phyloP scores from a whole-genome alignment of 257 asterid genomes.

The Capsicum chinense region DNA sequence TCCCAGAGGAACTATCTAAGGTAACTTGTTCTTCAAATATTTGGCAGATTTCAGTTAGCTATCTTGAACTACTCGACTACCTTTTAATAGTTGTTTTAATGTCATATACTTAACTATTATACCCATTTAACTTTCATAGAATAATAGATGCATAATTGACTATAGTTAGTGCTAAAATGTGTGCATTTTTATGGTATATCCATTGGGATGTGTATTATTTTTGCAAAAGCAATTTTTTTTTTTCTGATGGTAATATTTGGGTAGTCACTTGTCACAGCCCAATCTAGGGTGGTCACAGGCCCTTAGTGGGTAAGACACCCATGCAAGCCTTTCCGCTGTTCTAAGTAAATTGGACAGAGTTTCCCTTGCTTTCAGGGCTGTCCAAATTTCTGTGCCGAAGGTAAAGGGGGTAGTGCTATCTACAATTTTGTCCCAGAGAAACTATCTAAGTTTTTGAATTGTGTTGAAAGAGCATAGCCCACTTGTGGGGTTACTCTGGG shows the following conservation, averaged over 20 bases:
- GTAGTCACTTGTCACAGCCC: not conserved
- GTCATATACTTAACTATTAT: not conserved
- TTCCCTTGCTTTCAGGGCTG: not conserved
- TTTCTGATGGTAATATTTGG: not conserved
- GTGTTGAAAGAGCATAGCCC: not conserved
- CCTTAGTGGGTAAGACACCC: not conserved
- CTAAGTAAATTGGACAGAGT: not conserved
- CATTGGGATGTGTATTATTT: not conserved
- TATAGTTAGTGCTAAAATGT: not conserved
- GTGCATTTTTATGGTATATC: not conserved
- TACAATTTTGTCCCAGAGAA: too few species aligned
- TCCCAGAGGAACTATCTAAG: slow-evolving; percentile 66
- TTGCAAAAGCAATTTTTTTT: not conserved
- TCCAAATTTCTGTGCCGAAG: not conserved
- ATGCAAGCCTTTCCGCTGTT: not conserved
- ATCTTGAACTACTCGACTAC: slow-evolving; percentile 1
- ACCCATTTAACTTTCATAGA: slow-evolving; percentile 2
- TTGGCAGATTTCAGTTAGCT: slow-evolving; percentile 19
- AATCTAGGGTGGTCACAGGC: not conserved
- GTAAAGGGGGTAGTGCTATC: too few species aligned
- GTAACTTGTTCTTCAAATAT: slow-evolving; percentile 40
- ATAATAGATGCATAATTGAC: slow-evolving; percentile 15
- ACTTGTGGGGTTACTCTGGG: too few species aligned
- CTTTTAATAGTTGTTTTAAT: not conserved
- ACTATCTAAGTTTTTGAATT: too few species aligned